Conservation (phyloP, 148 eudicot species). For the Cornus florida region DNA sequence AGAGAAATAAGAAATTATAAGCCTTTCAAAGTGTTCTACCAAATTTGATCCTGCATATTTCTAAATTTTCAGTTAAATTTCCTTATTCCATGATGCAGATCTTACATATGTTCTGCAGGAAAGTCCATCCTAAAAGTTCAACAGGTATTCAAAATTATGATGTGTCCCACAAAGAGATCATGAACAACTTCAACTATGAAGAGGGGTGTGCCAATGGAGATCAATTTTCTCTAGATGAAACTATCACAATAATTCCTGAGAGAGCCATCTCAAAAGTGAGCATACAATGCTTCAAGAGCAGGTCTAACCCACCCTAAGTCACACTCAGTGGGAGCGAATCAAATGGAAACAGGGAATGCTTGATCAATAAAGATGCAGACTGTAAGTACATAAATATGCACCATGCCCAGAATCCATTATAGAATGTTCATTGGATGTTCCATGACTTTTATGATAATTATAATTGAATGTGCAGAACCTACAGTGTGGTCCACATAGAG, state of each 20-base stretch:
- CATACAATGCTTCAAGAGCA: slow-evolving; percentile 34
- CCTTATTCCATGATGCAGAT: slow-evolving; percentile 44
- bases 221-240: slow-evolving; percentile 30
- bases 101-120: slow-evolving; percentile 64
- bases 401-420: background rate
- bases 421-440: background rate
- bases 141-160: slow-evolving; percentile 31
- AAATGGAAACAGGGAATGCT: slow-evolving; percentile 57
- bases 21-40: background rate
- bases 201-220: slow-evolving; percentile 33
- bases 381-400: slow-evolving; percentile 46
- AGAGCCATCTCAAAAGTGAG: slow-evolving; percentile 28
- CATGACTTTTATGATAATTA: background rate
- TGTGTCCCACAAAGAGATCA: slow-evolving; percentile 29
- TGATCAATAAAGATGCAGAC: slow-evolving; percentile 81
- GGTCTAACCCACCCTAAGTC: slow-evolving; percentile 29
- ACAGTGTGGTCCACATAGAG: background rate
- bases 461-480: background rate
- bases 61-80: background rate
- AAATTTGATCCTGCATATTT: background rate
- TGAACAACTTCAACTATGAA: slow-evolving; percentile 30
- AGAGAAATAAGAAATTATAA: background rate
- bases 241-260: slow-evolving; percentile 34
- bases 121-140: slow-evolving; percentile 81
- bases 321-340: slow-evolving; percentile 32